Evolutionary conservation across 2,329 filamentous ascomycete species (phyloP).

Genomic region (Sordariomycetes sp.): DNA sequence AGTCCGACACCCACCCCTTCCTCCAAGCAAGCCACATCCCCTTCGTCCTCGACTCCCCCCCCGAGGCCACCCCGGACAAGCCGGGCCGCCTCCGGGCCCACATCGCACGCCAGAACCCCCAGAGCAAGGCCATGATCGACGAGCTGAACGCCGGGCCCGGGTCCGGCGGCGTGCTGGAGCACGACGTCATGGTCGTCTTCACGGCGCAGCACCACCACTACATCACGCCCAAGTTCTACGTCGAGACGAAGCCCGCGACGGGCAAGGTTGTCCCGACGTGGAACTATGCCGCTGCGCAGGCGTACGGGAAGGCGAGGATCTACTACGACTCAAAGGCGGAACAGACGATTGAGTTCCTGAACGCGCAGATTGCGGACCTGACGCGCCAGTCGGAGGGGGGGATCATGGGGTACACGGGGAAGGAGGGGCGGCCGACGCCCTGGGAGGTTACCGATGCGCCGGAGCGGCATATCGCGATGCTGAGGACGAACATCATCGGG

Average conservation of each 20-base stretch:
- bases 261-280: slow-evolving; percentile 59
- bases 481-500: slow-evolving; percentile 46
- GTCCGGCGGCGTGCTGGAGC: slow-evolving; percentile 18
- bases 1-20: slow-evolving; percentile 29
- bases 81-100: slow-evolving; percentile 40
- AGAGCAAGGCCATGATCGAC: slow-evolving; percentile 46
- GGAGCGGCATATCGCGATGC: slow-evolving; percentile 36
- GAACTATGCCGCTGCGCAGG: slow-evolving; percentile 56
- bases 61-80: slow-evolving; percentile 19
- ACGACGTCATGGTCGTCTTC: slow-evolving; percentile 52
- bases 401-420: slow-evolving; percentile 41
- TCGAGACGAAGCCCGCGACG: slow-evolving; percentile 46
- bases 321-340: slow-evolving; percentile 33
- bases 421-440: slow-evolving; percentile 17
- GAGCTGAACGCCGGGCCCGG: slow-evolving; percentile 12
- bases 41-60: slow-evolving; percentile 36
- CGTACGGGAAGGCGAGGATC: slow-evolving; percentile 42
- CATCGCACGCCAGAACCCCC: slow-evolving; percentile 48
- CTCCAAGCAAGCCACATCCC: slow-evolving; percentile 50
- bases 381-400: slow-evolving; percentile 32
- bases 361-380: slow-evolving; percentile 37
- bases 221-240: slow-evolving; percentile 56
- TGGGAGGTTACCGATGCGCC: slow-evolving; percentile 49
- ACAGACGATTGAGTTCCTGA: slow-evolving; percentile 32
- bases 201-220: slow-evolving; percentile 46